phyloP scores from a whole-genome alignment of 306 rosid species.

The Argentina anserina region DNA sequence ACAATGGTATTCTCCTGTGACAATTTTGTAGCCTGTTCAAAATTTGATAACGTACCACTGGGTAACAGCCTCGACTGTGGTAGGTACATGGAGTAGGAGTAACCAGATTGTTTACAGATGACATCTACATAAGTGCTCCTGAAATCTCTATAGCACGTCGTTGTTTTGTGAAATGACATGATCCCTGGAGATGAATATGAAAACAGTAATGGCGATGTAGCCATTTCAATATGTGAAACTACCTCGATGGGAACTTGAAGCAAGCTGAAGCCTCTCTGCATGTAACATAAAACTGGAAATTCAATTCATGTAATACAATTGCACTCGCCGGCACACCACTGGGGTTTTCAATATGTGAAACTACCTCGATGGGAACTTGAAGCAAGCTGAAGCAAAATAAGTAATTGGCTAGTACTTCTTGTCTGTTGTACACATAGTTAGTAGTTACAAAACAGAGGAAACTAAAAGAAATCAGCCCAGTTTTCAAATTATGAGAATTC shows the following conservation, averaged over 20 bases:
- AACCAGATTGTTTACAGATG: slow-evolving; percentile 7
- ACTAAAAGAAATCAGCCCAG: neutral
- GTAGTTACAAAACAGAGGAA: neutral
- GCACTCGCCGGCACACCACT: too few relatives aligned
- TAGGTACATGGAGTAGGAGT: slow-evolving; percentile 10
- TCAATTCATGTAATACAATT: neutral
- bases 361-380: neutral
- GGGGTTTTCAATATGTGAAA: neutral
- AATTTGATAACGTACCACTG: slow-evolving; percentile 26
- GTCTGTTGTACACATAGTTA: neutral
- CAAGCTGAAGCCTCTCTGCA: slow-evolving; percentile 6
- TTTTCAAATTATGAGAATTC: neutral
- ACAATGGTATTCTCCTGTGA: slow-evolving; percentile 25
- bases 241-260: slow-evolving; percentile 3
- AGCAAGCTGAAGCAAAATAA: neutral
- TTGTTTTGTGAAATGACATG: slow-evolving; percentile 24
- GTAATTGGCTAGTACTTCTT: neutral
- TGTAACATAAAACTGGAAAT: neutral
- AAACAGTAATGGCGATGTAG: slow-evolving; percentile 43
- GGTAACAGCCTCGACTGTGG: slow-evolving; percentile 22
- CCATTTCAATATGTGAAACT: slow-evolving; percentile 35
- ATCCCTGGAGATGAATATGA: slow-evolving; percentile 43
- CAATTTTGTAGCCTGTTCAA: slow-evolving; percentile 15
- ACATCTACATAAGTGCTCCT: slow-evolving; percentile 14
- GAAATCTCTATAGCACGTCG: slow-evolving; percentile 23